Base-by-base conservation (phyloP, 148 eudicot species). In the Camellia lanceoleosa region DNA sequence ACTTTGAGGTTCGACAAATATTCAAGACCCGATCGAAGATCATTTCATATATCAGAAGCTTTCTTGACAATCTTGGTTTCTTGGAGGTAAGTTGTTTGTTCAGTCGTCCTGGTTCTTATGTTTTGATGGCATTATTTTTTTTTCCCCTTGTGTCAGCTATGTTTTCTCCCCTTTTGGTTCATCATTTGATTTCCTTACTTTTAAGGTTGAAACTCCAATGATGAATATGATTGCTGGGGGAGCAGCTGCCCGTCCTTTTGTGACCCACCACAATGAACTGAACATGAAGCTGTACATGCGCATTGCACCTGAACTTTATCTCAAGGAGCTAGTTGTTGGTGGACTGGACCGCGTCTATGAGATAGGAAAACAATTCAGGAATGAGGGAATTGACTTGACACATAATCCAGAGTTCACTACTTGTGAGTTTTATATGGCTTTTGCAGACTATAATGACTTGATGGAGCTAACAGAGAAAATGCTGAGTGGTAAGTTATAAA, bases 161-260 rank as follows among this genome's bases (percentile, higher is more conserved):
- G 18, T 49, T 54, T 68, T 13, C 42, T 20, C 58, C n/a, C 11
- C 63, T 80, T 61, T n/a, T 47, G 64, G 6, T 66, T 49, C 70
- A 19, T 75, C 30, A 18, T 68, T 71, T 5, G 60, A 68, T 58
- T 44, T 68, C 18, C 61, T 68, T 69, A 4, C 61, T 19, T 23
- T 64, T 79, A 52, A 94, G 97, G 98, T 96, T 76, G 99, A 96
- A 87, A 96, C 98, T 38, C 98, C 98, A 7, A 92, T 92, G 97
- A 93, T 93, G 99, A 96, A 96, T 83, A 90, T 96, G 97, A 93
- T 93, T 86, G 86, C 98, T 80, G 99, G 99, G 12, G 99, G 99
- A 81, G 99, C 99, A 42, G 94, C 99, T 80, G 99, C 99, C 20
- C 93, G 97, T 20, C 99, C 99, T 67, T 96, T 96, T 91, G 91